Conservation (phyloP, 306 rosid genomes). For the Dryas alaskensis region DNA sequence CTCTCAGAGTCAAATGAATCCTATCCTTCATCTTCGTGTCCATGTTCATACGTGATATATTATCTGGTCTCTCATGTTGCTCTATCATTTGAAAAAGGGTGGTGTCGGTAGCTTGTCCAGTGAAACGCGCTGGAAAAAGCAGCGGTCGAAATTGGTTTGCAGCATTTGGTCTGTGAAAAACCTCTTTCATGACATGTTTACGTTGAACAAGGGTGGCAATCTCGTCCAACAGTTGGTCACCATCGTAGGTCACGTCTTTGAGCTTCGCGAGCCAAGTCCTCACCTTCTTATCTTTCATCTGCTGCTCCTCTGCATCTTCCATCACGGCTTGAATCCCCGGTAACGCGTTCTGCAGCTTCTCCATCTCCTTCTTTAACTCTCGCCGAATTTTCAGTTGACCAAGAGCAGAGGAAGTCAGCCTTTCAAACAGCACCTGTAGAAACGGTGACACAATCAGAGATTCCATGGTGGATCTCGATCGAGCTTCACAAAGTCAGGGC, state of each 20-base stretch:
- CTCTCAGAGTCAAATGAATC: neutral
- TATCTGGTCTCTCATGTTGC: no score
- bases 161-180: neutral
- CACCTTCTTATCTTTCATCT: slow-evolving; percentile 3
- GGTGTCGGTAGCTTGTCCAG: no score
- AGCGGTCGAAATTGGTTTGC: no score
- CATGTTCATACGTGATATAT: no score
- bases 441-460: slow-evolving; percentile 13
- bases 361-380: slow-evolving; percentile 11
- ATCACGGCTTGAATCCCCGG: slow-evolving; percentile 19
- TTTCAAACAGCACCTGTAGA: slow-evolving; percentile 17
- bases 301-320: slow-evolving; percentile 26
- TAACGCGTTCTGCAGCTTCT: slow-evolving; percentile 9
- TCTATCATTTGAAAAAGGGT: no score
- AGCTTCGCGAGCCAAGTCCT: slow-evolving; percentile 19
- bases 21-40: neutral
- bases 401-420: slow-evolving; percentile 8
- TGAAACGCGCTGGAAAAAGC: no score
- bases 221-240: slow-evolving; percentile 26
- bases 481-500: no score
- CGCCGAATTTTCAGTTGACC: neutral
- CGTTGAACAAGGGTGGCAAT: neutral
- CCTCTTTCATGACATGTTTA: neutral
- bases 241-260: slow-evolving; percentile 7
- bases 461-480: no score